Evolutionary conservation across 2,329 filamentous ascomycete species (phyloP).

Genomic region (Exophiala dermatitidis): DNA sequence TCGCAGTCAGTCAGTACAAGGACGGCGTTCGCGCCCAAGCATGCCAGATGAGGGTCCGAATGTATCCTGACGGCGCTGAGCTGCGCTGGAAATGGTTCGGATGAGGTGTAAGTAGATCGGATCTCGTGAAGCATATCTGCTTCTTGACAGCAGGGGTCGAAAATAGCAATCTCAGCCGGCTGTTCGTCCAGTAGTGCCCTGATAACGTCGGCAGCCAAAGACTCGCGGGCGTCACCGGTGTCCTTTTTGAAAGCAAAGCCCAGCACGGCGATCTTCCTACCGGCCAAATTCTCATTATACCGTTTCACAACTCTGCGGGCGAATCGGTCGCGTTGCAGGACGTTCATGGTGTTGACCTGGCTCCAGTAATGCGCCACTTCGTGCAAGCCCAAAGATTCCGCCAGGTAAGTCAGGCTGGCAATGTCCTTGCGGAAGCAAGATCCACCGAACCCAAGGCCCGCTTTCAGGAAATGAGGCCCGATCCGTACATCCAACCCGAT

Average conservation of each 20-base stretch:
- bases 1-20: conserved; percentile 50
- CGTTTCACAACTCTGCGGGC: conserved; percentile 57
- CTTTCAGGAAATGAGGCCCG: conserved; percentile 64
- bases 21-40: conserved; percentile 41
- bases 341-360: conserved; percentile 67
- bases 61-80: conserved; percentile 34
- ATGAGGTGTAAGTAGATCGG: conserved; percentile 25
- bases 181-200: conserved; percentile 58
- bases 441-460: conserved; percentile 70
- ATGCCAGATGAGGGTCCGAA: conserved; percentile 40
- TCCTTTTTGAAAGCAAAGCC: conserved; percentile 77
- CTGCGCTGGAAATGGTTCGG: conserved; percentile 24
- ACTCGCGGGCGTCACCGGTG: conserved; percentile 67
- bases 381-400: conserved; percentile 59
- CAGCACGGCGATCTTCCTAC: conserved; percentile 65
- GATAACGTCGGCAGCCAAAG: conserved; percentile 61
- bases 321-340: conserved; percentile 65
- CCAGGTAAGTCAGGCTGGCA: conserved; percentile 64
- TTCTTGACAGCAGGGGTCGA: conserved; percentile 51
- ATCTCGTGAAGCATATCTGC: conserved; percentile 39
- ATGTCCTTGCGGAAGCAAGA: conserved; percentile 80
- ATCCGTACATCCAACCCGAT: conserved; percentile 66
- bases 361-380: conserved; percentile 72
- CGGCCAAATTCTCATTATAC: conserved; percentile 57
- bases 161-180: conserved; percentile 58